Evolutionary conservation across 306 rosid genomes (phyloP).

Genomic region (Trichosanthes truncata): DNA sequence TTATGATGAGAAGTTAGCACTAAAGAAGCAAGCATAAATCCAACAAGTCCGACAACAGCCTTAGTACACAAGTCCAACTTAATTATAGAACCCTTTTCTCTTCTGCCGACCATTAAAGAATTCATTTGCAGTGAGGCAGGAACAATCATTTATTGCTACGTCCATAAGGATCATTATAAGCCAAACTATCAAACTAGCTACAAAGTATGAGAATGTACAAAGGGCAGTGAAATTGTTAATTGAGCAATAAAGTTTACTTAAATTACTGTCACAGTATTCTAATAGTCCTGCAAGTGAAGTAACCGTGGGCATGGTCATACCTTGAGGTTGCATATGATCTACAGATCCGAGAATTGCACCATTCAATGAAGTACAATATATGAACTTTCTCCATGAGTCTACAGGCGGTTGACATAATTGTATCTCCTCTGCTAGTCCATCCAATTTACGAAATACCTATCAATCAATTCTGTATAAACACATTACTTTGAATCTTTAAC

Average conservation of each 20-base stretch:
- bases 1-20: neutral
- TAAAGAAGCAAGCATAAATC: neutral
- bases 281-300: neutral
- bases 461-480: constrained; percentile 14
- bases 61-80: neutral
- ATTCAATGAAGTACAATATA: constrained; percentile 80
- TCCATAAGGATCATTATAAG: neutral
- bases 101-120: neutral
- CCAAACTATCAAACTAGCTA: neutral
- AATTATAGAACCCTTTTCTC: neutral
- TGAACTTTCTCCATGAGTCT: constrained; percentile 84
- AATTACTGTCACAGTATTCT: neutral
- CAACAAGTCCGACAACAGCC: neutral
- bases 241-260: neutral
- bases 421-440: constrained; percentile 82
- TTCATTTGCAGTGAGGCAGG: neutral
- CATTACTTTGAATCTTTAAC: constrained; percentile 7
- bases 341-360: constrained; percentile 88
- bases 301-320: constrained; percentile 24
- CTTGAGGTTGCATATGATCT: constrained; percentile 94
- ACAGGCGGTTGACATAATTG: constrained; percentile 88
- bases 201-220: neutral
- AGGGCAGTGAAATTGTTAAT: neutral
- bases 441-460: constrained; percentile 79
- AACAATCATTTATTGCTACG: neutral